Evolutionary conservation across 441 rosid species (phyloP).

Genomic region (Populus hybrid): DNA sequence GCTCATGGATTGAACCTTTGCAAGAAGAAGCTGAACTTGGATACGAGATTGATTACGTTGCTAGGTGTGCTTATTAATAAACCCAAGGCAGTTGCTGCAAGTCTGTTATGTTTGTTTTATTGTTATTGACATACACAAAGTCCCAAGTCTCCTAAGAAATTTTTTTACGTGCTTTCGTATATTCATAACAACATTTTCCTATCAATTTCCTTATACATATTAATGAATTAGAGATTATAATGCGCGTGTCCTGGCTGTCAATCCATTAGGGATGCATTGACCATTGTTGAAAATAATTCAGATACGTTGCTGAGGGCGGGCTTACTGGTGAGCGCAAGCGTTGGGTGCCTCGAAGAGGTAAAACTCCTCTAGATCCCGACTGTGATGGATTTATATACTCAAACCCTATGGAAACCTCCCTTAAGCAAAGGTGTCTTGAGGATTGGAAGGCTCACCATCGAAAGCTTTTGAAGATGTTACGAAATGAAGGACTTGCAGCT

Average conservation of each 20-base stretch:
- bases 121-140: background rate
- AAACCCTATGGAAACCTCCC: constrained; percentile 84
- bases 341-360: constrained; percentile 97
- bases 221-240: background rate
- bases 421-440: constrained; percentile 86
- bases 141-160: background rate
- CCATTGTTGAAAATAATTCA: constrained; percentile 29
- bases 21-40: constrained; percentile 99
- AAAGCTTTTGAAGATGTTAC: constrained; percentile 70
- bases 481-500: constrained; percentile 70
- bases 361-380: constrained; percentile 94
- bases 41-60: constrained; percentile 83
- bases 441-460: constrained; percentile 71
- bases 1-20: constrained; percentile 98
- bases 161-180: background rate
- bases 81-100: background rate
- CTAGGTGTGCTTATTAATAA: constrained; percentile 52
- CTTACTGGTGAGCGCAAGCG: constrained; percentile 97
- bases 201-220: background rate
- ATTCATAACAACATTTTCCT: background rate
- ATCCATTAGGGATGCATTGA: constrained; percentile 6
- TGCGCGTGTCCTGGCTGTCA: constrained; percentile 8
- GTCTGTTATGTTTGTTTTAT: constrained; percentile 1
- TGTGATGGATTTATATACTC: constrained; percentile 81
- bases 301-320: constrained; percentile 92